Percentiles rank a stretch among this genome's conserved stretches.
These are phyloP conservation scores for Plasmodium vivax DNA, from an alignment of 169 alveolate genomes.

Conservation along the genomic window DNA sequence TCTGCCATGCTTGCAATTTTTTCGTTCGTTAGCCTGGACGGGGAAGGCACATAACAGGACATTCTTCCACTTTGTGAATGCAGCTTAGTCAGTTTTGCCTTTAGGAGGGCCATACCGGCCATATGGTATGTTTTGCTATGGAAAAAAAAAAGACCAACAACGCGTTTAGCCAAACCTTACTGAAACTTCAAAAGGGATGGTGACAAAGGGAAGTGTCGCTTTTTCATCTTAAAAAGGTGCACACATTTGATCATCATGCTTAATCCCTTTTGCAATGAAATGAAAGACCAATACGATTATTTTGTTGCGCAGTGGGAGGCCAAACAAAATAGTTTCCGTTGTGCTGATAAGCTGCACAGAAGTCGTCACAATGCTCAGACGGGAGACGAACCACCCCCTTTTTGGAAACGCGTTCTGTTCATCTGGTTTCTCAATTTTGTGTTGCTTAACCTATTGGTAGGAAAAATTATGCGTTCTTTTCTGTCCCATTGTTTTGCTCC, in stretches of 20 bases:
- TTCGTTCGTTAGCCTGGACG: not conserved
- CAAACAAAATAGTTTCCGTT: not conserved
- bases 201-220: not conserved
- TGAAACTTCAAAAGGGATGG: not conserved
- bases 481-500: not conserved
- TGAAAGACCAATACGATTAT: not conserved
- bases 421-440: not conserved
- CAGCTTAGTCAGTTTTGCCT: not conserved
- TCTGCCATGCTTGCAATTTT: not conserved
- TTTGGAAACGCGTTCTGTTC: not conserved
- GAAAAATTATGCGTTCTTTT: not conserved
- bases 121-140: not conserved
- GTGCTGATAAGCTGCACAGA: not conserved
- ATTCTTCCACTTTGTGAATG: not conserved
- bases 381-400: not conserved
- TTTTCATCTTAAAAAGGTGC: not conserved
- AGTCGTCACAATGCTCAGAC: not conserved
- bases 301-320: not conserved
- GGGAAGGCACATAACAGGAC: not conserved
- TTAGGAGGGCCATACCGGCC: not conserved
- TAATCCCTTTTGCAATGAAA: not conserved
- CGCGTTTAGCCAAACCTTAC: not conserved
- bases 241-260: not conserved
- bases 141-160: not conserved
- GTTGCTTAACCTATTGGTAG: not conserved